Evolutionary conservation across 2,329 filamentous ascomycete species (phyloP).

Genomic region (Aspergillus brasiliensis): DNA sequence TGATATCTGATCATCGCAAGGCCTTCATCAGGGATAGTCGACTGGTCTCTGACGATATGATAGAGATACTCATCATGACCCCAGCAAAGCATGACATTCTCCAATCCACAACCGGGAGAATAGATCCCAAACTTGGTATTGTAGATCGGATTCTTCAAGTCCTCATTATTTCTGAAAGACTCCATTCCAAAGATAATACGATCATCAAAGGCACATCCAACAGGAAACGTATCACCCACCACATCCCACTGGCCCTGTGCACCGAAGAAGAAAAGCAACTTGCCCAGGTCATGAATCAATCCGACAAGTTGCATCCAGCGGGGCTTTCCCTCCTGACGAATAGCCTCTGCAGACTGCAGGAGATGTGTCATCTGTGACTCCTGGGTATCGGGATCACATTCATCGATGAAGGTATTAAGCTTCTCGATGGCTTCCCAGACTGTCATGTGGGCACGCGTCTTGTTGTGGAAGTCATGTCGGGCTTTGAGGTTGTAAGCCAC

Average conservation of each 20-base stretch:
- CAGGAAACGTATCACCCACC: slow-evolving; percentile 64
- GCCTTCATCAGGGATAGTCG: slow-evolving; percentile 74
- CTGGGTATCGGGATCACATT: slow-evolving; percentile 84
- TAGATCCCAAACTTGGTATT: slow-evolving; percentile 79
- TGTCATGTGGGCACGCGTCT: slow-evolving; percentile 74
- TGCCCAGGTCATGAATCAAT: slow-evolving; percentile 50
- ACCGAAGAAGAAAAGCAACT: slow-evolving; percentile 58
- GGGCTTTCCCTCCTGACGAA: slow-evolving; percentile 70
- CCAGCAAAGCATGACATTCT: slow-evolving; percentile 88
- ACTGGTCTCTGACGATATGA: slow-evolving; percentile 81
- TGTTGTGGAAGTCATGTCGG: slow-evolving; percentile 69
- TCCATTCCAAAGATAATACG: slow-evolving; percentile 78
- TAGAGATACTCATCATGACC: slow-evolving; percentile 64
- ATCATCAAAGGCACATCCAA: slow-evolving; percentile 57
- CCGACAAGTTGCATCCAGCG: slow-evolving; percentile 53
- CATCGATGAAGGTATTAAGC: slow-evolving; percentile 86
- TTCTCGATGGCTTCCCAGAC: slow-evolving; percentile 93
- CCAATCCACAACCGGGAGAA: slow-evolving; percentile 73
- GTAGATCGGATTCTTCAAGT: slow-evolving; percentile 71
- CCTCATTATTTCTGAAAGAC: slow-evolving; percentile 74
- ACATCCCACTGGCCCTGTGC: slow-evolving; percentile 90
- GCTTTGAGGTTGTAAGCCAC: slow-evolving; percentile 77
- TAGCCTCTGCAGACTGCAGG: slow-evolving; percentile 84
- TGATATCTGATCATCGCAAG: slow-evolving; percentile 94
- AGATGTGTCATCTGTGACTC: slow-evolving; percentile 89